Evolutionary conservation across 208 protist species (phyloP).

Genomic region (Entamoeba moshkovskii): DNA sequence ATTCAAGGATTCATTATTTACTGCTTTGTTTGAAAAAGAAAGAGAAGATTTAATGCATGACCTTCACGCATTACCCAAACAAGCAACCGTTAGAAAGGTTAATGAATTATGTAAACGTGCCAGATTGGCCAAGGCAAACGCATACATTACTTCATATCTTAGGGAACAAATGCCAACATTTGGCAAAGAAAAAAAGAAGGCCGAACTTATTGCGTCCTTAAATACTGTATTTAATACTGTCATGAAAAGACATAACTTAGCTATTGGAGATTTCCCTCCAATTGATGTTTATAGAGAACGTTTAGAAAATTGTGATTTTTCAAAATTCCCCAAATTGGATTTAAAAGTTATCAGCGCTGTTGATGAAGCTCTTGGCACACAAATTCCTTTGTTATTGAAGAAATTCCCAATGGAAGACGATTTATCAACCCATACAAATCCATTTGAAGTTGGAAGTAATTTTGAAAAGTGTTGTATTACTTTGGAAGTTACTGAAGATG

Average conservation of each 20-base stretch:
- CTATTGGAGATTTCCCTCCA: not conserved
- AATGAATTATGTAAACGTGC: constrained; percentile 68
- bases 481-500: not conserved
- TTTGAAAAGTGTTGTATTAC: not conserved
- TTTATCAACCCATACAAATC: not conserved
- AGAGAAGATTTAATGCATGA: constrained; percentile 64
- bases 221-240: not conserved
- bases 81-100: constrained; percentile 65
- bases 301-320: not conserved
- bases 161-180: constrained; percentile 15
- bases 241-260: not conserved
- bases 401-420: not conserved
- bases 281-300: not conserved
- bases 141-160: constrained; percentile 57
- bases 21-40: constrained; percentile 60
- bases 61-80: constrained; percentile 58
- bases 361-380: not conserved
- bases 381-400: not conserved
- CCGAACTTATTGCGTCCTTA: not conserved
- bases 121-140: constrained; percentile 58
- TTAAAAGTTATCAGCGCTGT: not conserved
- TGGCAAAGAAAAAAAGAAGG: constrained; percentile 7
- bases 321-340: not conserved
- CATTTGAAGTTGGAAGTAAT: not conserved
- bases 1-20: constrained; percentile 53